phyloP scores from a whole-genome alignment of 176 grass and related monocot species.

The Carex littledalei region DNA sequence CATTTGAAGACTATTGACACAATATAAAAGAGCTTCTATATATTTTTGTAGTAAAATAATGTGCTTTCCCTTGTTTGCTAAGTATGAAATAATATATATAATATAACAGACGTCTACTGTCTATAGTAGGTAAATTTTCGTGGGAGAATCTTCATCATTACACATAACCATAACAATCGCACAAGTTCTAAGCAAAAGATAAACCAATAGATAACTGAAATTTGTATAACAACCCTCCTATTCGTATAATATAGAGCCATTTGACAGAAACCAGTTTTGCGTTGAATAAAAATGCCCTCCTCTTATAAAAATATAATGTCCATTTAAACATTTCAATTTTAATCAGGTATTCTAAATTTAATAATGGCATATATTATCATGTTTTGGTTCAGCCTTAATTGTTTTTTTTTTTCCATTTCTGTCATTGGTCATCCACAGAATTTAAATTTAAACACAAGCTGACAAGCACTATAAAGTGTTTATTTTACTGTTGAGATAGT shows the following conservation, averaged over 20 bases:
- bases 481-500: not conserved
- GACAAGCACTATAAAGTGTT: not conserved
- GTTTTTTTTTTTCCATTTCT: not conserved
- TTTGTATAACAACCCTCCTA: not conserved
- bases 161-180: conserved; percentile 2
- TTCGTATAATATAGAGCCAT: not conserved
- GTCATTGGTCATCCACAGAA: not conserved
- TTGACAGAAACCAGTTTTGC: not conserved
- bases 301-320: not conserved
- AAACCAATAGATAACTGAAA: not conserved
- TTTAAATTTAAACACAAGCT: not conserved
- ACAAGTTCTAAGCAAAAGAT: conserved; percentile 12
- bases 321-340: not conserved
- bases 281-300: not conserved
- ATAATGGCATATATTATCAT: not conserved
- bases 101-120: not conserved
- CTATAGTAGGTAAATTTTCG: conserved; percentile 13
- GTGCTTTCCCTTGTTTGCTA: not conserved
- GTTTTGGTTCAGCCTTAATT: not conserved
- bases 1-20: not conserved
- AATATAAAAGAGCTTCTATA: not conserved
- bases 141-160: not conserved
- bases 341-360: not conserved
- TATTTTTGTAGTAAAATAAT: not conserved
- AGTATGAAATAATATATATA: not conserved